A percentile compares a stretch with the other conserved stretches of the same genome.
Evolutionary conservation across 208 protist species (phyloP).

Genomic region (Trichomonas vaginalis): DNA sequence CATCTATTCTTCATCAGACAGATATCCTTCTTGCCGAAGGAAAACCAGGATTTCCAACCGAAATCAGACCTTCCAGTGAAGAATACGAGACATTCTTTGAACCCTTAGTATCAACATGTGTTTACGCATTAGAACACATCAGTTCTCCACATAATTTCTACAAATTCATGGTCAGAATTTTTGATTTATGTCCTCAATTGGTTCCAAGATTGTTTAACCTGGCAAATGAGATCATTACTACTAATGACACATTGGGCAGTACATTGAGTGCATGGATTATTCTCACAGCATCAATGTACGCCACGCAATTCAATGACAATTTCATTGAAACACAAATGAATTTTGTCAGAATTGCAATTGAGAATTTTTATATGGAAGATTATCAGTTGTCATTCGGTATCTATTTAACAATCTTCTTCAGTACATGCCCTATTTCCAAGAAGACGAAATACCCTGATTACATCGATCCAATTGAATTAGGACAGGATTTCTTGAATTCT

Average conservation of each 20-base stretch:
- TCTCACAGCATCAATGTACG: not conserved
- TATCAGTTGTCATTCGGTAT: not conserved
- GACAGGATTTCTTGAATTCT: not conserved
- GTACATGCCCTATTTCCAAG: not conserved
- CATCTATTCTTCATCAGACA: not conserved
- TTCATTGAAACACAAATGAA: not conserved
- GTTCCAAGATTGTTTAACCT: not conserved
- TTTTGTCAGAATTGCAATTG: not conserved
- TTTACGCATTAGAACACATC: not conserved
- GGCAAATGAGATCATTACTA: not conserved
- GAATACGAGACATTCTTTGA: not conserved
- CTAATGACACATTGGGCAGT: not conserved
- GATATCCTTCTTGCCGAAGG: not conserved
- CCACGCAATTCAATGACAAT: not conserved
- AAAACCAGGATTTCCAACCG: not conserved
- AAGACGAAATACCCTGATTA: not conserved
- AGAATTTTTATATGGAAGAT: not conserved
- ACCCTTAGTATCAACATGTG: not conserved
- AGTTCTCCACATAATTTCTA: not conserved
- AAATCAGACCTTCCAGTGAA: not conserved
- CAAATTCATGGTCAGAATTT: not conserved
- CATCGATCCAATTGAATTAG: not conserved
- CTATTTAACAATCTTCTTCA: not conserved
- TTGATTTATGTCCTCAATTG: not conserved
- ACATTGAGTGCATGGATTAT: not conserved